These are phyloP conservation scores for Phaeosphaeria sp. DNA, from an alignment of 2,329 filamentous ascomycete species.

Conservation along the genomic window DNA sequence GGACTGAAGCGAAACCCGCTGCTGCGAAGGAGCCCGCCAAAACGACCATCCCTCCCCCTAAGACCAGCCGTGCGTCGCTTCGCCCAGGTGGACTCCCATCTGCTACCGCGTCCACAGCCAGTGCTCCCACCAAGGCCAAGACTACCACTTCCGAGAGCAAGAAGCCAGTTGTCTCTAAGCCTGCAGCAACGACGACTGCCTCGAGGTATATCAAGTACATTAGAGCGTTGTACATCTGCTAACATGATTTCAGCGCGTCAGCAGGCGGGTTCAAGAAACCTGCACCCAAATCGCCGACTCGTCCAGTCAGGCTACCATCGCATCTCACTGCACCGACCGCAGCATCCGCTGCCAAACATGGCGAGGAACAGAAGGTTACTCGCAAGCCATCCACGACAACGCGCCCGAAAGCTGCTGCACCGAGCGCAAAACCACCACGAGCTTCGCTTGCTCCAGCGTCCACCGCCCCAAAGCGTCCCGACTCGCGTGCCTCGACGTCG, in stretches of 20 bases:
- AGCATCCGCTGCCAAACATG: slow-evolving; percentile 69
- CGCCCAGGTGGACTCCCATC: slow-evolving; percentile 28
- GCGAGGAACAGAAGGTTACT: slow-evolving; percentile 48
- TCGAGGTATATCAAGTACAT: slow-evolving; percentile 21
- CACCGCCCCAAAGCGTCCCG: slow-evolving; percentile 57
- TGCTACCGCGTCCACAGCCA: slow-evolving; percentile 31
- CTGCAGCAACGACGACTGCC: slow-evolving; percentile 4
- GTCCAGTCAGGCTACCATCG: slow-evolving; percentile 70
- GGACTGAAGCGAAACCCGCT: slow-evolving; percentile 19
- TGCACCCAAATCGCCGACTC: slow-evolving; percentile 67
- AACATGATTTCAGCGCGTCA: slow-evolving; percentile 23
- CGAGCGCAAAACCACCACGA: slow-evolving; percentile 37
- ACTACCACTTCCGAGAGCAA: slow-evolving; percentile 26
- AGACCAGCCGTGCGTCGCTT: slow-evolving; percentile 38
- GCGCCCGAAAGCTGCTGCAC: slow-evolving; percentile 36
- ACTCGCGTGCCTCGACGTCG: slow-evolving; percentile 57
- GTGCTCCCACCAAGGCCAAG: slow-evolving; percentile 22
- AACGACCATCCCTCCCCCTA: slow-evolving; percentile 20
- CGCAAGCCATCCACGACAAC: slow-evolving; percentile 49
- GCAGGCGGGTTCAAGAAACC: slow-evolving; percentile 48
- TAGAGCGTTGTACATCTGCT: slow-evolving; percentile 1
- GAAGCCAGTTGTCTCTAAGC: slow-evolving; percentile 31
- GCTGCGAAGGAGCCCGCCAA: slow-evolving; percentile 32
- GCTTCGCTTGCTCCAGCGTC: slow-evolving; percentile 44
- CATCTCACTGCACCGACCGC: slow-evolving; percentile 74